These are phyloP conservation scores for Phaeosphaeriaceae sp. DNA, from an alignment of 2,329 filamentous ascomycete species.

Conservation along the genomic window DNA sequence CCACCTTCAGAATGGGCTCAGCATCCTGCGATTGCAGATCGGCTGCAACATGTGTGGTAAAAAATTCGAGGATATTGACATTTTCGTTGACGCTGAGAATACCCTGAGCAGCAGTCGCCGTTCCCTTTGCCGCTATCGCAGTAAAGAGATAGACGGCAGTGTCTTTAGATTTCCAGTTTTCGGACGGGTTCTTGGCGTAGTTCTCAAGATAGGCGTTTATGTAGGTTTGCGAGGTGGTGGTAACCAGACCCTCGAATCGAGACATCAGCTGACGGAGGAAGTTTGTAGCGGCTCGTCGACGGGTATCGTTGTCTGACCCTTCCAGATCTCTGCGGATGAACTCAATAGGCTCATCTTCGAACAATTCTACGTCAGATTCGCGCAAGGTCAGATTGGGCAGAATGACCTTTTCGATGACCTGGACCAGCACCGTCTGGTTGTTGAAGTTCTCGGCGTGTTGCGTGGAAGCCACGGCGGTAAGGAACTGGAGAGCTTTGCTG, in stretches of 20 bases:
- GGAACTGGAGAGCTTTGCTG: constrained; percentile 91
- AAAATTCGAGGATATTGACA: constrained; percentile 92
- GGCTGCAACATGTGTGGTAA: constrained; percentile 88
- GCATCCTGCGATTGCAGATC: constrained; percentile 77
- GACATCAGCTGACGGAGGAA: constrained; percentile 89
- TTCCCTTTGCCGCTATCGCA: constrained; percentile 90
- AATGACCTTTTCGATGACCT: constrained; percentile 95
- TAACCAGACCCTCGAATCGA: constrained; percentile 85
- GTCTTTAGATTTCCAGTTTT: constrained; percentile 96
- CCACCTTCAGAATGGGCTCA: constrained; percentile 90
- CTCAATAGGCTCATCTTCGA: constrained; percentile 98
- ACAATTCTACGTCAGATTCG: constrained; percentile 92
- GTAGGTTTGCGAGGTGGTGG: constrained; percentile 84
- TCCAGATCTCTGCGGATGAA: constrained; percentile 95
- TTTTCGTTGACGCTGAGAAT: constrained; percentile 83
- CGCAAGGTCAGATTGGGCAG: constrained; percentile 89
- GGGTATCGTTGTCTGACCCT: constrained; percentile 93
- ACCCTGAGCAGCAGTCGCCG: constrained; percentile 84
- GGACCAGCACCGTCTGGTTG: constrained; percentile 75
- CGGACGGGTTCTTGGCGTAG: constrained; percentile 68
- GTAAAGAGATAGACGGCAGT: constrained; percentile 97
- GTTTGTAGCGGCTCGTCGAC: constrained; percentile 89
- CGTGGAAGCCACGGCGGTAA: constrained; percentile 83
- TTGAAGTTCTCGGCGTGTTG: constrained; percentile 87
- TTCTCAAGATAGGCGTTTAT: constrained; percentile 81